Percentiles rank a stretch among this genome's conserved stretches.
These are phyloP conservation scores for Colletotrichum musae DNA, from an alignment of 2,329 filamentous ascomycete genomes.

Conservation along the genomic window DNA sequence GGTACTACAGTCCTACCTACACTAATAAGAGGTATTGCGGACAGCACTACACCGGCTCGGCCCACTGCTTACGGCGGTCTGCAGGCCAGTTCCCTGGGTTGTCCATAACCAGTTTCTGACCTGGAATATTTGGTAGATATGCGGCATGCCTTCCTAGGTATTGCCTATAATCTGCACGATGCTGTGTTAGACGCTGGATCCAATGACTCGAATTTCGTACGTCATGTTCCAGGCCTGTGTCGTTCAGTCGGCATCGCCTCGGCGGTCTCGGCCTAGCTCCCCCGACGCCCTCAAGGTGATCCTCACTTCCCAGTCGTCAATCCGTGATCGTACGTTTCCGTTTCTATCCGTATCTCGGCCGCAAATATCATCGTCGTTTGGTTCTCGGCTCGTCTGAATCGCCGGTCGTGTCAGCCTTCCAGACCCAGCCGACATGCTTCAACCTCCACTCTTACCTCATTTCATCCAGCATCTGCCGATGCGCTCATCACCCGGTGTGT, in stretches of 20 bases:
- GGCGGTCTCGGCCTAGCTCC: constrained; percentile 8
- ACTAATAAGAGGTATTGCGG: constrained; percentile 1
- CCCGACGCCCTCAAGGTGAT: background rate
- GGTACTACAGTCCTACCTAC: too few relatives aligned
- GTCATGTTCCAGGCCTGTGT: background rate
- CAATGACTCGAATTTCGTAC: too few relatives aligned
- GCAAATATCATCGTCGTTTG: constrained; percentile 7
- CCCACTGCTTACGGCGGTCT: background rate
- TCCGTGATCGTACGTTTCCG: background rate
- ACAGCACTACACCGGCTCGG: background rate
- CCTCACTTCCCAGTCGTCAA: constrained; percentile 7
- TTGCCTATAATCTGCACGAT: too few relatives aligned
- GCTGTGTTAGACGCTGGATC: too few relatives aligned
- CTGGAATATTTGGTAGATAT: background rate
- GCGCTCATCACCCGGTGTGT: background rate
- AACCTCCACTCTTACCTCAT: constrained; percentile 1
- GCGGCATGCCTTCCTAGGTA: too few relatives aligned
- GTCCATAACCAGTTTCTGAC: constrained; percentile 6
- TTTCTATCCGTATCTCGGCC: background rate
- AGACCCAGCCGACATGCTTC: background rate
- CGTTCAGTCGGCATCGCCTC: background rate
- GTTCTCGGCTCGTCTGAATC: constrained; percentile 20
- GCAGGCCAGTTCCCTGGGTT: background rate
- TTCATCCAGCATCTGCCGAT: background rate
- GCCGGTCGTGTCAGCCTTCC: constrained; percentile 11